These are phyloP conservation scores for Botryotinia globosa DNA, from an alignment of 2,329 filamentous ascomycete species.

Conservation along the genomic window DNA sequence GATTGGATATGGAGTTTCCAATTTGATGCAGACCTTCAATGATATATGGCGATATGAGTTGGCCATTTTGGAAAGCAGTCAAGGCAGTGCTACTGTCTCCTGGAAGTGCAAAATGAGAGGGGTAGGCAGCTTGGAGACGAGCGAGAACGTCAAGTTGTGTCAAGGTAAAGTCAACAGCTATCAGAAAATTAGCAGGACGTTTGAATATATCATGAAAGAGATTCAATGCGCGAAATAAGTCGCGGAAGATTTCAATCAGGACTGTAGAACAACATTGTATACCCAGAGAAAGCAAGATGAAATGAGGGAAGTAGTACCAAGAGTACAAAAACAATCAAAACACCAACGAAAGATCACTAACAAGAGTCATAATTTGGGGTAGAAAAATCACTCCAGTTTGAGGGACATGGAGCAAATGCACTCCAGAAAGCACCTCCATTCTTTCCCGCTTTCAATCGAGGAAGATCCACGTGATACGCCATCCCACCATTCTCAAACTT, in stretches of 20 bases:
- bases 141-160: constrained; percentile 73
- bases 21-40: constrained; percentile 93
- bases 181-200: neutral
- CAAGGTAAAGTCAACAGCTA: constrained; percentile 64
- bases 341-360: constrained; percentile 40
- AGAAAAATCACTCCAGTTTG: constrained; percentile 69
- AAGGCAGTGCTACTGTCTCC: constrained; percentile 59
- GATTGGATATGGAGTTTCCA: constrained; percentile 73
- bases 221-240: neutral
- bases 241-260: neutral
- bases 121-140: constrained; percentile 62
- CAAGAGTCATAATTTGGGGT: constrained; percentile 67
- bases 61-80: constrained; percentile 56
- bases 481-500: constrained; percentile 71
- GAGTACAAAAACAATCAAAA: neutral
- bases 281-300: neutral
- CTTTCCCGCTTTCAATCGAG: constrained; percentile 66
- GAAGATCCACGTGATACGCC: constrained; percentile 71
- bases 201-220: neutral
- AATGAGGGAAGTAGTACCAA: neutral
- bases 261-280: neutral
- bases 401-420: constrained; percentile 75
- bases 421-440: constrained; percentile 93
- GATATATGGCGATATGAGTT: constrained; percentile 73
- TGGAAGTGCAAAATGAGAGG: constrained; percentile 65